Conservation (phyloP, 257 asterid genomes). For the Forsythia viridissima region DNA sequence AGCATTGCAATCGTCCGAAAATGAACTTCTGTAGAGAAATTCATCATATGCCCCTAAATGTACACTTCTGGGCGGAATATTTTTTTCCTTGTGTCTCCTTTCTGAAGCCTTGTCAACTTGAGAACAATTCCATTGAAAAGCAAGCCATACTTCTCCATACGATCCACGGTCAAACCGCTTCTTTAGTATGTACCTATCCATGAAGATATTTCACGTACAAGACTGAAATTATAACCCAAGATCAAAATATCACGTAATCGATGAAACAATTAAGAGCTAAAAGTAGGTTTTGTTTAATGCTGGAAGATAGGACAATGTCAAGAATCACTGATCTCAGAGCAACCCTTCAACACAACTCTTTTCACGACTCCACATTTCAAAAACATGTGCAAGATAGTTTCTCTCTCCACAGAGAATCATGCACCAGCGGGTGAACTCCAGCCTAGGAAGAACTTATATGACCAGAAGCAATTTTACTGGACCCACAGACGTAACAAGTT, state of each 20-base stretch:
- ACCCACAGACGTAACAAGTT: not conserved
- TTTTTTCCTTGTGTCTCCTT: constrained; percentile 37
- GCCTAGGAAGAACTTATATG: constrained; percentile 5
- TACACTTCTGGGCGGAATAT: constrained; percentile 29
- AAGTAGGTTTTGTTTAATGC: not conserved
- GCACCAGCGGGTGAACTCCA: not conserved
- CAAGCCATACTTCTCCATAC: constrained; percentile 99
- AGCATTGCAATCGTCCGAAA: constrained; percentile 45
- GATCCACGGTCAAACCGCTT: constrained; percentile 97
- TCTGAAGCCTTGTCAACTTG: constrained; percentile 45
- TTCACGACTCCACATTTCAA: not conserved
- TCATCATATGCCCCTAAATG: constrained; percentile 41
- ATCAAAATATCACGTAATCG: not conserved
- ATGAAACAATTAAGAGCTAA: constrained; percentile 15
- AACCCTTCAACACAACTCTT: not conserved
- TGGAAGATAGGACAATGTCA: not conserved
- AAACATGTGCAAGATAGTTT: not conserved
- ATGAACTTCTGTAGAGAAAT: constrained; percentile 29
- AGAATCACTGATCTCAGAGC: not conserved
- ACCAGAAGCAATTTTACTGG: not conserved
- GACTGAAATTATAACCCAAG: not conserved
- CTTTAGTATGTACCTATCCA: constrained; percentile 77
- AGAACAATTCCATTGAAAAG: constrained; percentile 92
- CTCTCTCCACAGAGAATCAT: not conserved
- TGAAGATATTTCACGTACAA: constrained; percentile 1